Base-by-base conservation (phyloP, 2,329 filamentous ascomycete species). In the Clonostachys byssicola region DNA sequence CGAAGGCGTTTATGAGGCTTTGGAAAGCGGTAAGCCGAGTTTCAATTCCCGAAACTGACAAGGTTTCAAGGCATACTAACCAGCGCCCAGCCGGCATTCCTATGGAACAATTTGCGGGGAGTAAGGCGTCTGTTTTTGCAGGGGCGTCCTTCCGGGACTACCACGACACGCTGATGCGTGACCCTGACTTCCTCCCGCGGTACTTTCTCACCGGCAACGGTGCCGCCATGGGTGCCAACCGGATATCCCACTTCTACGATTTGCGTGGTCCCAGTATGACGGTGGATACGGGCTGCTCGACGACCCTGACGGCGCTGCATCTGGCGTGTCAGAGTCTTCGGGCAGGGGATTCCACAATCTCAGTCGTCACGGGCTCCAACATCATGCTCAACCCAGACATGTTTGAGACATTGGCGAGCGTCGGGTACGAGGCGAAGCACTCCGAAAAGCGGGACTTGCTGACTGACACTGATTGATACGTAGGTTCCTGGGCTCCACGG, bases 241-340 rank as follows among this genome's bases (percentile, higher is more conserved):
- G 50, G 12, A 36, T 52, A 20, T 41, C 30, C 41, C 49, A 52
- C 40, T 20, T 47, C 14, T 47, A 50, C 34, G 44, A 52, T 34
- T 44, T 52, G n/a, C 30, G 43, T 5, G 50, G 50, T 3, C 45
- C 48, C 5, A 49, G 47, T n/a, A 56, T 61, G 12, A 53, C 59
- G 9, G 47, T 60, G 18, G 63, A 69, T 40, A 71, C 66, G 5
- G 68, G 64, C 1, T 71, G 67, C 49, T 70, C 67, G 0, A 64
- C 64, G 0, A 61, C 61, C 2, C 51, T 68, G 35, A 62, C 65
- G 33, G 56, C 56, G 2, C 9, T 58, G 16, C 51, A 57, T 23
- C 50, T 53, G 16, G 57, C 57, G 13, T 54, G 54, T 30, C 48
- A 55, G 34, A 60, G 67, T 44, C 57, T 78, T 43, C 61, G 69